A percentile compares a stretch with the other conserved stretches of the same genome.
Conservation (phyloP, 225 moss, liverwort and hornwort species). For the Marchantia polymorpha region DNA sequence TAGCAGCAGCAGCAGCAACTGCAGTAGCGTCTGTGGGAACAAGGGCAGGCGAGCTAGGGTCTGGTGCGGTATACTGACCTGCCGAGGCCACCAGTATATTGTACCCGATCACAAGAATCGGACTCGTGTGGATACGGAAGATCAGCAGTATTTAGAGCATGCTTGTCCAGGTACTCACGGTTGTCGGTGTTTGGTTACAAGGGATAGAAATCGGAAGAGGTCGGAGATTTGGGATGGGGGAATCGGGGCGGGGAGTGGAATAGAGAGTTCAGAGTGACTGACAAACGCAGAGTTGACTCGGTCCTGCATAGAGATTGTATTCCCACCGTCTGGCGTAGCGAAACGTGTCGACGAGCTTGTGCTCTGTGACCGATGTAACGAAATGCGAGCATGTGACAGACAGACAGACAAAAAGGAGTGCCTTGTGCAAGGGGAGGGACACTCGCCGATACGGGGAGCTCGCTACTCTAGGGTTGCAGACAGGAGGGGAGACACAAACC, state of each 20-base stretch:
- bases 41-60: background rate
- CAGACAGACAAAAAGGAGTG: background rate
- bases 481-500: background rate
- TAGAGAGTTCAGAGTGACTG: background rate
- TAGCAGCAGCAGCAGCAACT: background rate
- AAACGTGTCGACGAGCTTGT: background rate
- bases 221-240: background rate
- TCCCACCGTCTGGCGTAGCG: background rate
- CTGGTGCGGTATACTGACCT: background rate
- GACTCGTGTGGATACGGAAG: background rate
- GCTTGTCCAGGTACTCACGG: background rate
- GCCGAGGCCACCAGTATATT: background rate
- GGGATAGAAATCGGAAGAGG: background rate
- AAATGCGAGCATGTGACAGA: slow-evolving; percentile 4
- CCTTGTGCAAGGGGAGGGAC: background rate
- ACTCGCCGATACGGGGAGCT: background rate
- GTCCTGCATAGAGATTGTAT: background rate
- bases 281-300: background rate
- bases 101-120: background rate
- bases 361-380: background rate
- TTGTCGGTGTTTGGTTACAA: background rate
- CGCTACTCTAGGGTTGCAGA: background rate
- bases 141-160: background rate
- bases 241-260: background rate
- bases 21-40: background rate